Base-by-base conservation (phyloP, 2,329 filamentous ascomycete genomes). In the Amylocarpus encephaloides region DNA sequence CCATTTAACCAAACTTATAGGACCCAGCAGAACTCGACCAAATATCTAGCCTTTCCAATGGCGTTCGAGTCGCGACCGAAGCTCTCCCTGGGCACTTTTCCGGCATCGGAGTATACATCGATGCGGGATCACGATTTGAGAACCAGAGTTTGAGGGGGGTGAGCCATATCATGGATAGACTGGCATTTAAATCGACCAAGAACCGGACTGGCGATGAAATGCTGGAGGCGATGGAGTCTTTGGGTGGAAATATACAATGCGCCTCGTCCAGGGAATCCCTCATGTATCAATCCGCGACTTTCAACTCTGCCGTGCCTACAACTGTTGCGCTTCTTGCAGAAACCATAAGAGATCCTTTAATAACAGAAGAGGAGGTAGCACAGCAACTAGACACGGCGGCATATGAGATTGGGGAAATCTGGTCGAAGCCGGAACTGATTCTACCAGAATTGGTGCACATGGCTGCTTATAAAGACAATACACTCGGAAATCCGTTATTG, bases 271-370 rank as follows among this genome's bases (percentile, higher is more conserved):
- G 93, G 58, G 93, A 98, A 71, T 89, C 89, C 50, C 80, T 98
- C 71, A 98, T 98, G 93, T 98, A 98, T 74, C 93, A 98, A 70
- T 88, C 90, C 1, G 93, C 93, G 22, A 96, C 91, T 29, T 98
- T 98, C 79, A 98, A 98, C 73, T 85, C 85, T 22, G 85, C 89
- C 15, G 90, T 98, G 7, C 84, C 88, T 6, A 82, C 82, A 7
- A 89, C 92, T 11, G 80, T 95, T 19, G 88, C 78, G 29, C 72
- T 98, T 15, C 79, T 98, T 36, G 92, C 93, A 52, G 93, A 98
- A 68, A 97, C 93, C 30, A 94, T 98, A 55, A 85, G 89, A 51
- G 80, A 94, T 59, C 89, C 93, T 5, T 69, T 78, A 49, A 85
- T 97, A 59, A 94, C 88, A 7, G 86, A 94, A 22, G 82, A 88